phyloP scores from a whole-genome alignment of 805 yeast species.

The Metschnikowia gelsemii region DNA sequence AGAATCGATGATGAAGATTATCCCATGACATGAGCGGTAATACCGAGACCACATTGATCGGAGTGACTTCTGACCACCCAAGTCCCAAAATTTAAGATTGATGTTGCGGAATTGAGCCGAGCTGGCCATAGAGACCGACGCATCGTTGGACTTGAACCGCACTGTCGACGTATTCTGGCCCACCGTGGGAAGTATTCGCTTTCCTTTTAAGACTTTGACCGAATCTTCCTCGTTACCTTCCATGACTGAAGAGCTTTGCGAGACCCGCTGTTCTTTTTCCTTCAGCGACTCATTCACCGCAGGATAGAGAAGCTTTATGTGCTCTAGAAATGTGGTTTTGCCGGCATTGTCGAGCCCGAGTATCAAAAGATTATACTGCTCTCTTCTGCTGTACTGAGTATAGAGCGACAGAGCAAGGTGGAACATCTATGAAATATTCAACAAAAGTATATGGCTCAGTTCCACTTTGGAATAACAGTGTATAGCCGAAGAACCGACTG shows the following conservation, averaged over 20 bases:
- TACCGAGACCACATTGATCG: slow-evolving; percentile 86
- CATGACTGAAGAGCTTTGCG: slow-evolving; percentile 13
- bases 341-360: slow-evolving; percentile 96
- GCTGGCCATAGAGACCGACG: slow-evolving; percentile 35
- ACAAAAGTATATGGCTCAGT: too few species aligned
- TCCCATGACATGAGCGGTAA: slow-evolving; percentile 83
- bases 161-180: slow-evolving; percentile 76
- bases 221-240: slow-evolving; percentile 22
- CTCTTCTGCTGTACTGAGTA: slow-evolving; percentile 46
- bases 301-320: slow-evolving; percentile 38
- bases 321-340: slow-evolving; percentile 59
- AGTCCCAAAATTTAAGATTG: slow-evolving; percentile 86
- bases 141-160: slow-evolving; percentile 31
- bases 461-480: too few species aligned
- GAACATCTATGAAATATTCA: slow-evolving; percentile 35
- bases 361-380: slow-evolving; percentile 55
- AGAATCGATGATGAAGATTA: slow-evolving; percentile 89
- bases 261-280: slow-evolving; percentile 16
- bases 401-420: slow-evolving; percentile 45
- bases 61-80: slow-evolving; percentile 90
- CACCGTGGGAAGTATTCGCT: slow-evolving; percentile 83
- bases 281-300: slow-evolving; percentile 25
- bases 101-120: slow-evolving; percentile 40
- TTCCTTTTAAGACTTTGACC: slow-evolving; percentile 36
- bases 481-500: too few species aligned